These are phyloP conservation scores for Elasticomyces elasticus DNA, from an alignment of 495 filamentous ascomycete genomes.

Conservation along the genomic window DNA sequence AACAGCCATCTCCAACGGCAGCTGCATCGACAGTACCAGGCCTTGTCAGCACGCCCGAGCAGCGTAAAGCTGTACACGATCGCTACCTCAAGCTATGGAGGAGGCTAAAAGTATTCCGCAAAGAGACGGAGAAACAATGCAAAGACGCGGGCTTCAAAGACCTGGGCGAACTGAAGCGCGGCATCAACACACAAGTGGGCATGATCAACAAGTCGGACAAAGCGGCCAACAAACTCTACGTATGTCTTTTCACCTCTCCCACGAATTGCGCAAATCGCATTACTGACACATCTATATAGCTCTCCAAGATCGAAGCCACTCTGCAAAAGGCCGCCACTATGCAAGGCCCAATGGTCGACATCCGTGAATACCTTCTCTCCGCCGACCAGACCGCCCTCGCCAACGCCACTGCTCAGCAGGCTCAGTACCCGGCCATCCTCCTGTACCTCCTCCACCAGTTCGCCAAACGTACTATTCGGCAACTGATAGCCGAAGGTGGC, in stretches of 20 bases:
- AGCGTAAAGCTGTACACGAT: slow-evolving; percentile 41
- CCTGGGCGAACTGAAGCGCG: slow-evolving; percentile 66
- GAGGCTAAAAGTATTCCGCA: slow-evolving; percentile 61
- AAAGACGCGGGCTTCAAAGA: slow-evolving; percentile 49
- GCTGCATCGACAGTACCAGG: background rate
- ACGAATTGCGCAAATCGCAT: background rate
- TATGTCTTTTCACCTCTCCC: slow-evolving; percentile 28
- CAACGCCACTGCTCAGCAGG: too few species aligned
- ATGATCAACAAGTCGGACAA: slow-evolving; percentile 55
- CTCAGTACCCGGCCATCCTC: slow-evolving; percentile 52
- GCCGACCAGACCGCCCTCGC: slow-evolving; percentile 27
- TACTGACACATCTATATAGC: slow-evolving; percentile 27
- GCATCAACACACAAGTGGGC: slow-evolving; percentile 60
- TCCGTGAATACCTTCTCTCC: slow-evolving; percentile 51
- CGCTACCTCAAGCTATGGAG: slow-evolving; percentile 62
- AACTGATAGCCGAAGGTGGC: slow-evolving; percentile 65
- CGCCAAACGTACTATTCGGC: slow-evolving; percentile 62
- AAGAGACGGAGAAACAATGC: slow-evolving; percentile 40
- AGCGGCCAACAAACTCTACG: slow-evolving; percentile 50
- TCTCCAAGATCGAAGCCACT: slow-evolving; percentile 37
- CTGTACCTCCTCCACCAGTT: slow-evolving; percentile 79
- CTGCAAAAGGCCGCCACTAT: slow-evolving; percentile 40
- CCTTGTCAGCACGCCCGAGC: slow-evolving; percentile 19
- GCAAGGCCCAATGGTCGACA: slow-evolving; percentile 50
- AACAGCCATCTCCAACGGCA: background rate